A percentile compares a stretch with the other conserved stretches of the same genome.
These are phyloP conservation scores for Puccinellia tenuiflora DNA, from an alignment of 176 grass and related monocot genomes.

Conservation along the genomic window DNA sequence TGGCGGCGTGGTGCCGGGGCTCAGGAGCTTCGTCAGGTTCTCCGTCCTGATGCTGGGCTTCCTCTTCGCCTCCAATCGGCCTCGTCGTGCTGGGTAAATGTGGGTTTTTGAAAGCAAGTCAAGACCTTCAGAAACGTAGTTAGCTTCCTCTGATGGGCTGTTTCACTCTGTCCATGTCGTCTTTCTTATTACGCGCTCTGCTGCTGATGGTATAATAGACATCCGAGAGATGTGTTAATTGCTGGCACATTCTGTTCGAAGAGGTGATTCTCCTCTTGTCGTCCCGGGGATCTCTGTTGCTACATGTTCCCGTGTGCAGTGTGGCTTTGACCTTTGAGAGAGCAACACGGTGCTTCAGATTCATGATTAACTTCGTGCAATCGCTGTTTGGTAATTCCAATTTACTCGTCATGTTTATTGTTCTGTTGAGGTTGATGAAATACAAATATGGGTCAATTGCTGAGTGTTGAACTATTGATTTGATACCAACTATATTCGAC, in stretches of 20 bases:
- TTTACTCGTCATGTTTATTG: not conserved
- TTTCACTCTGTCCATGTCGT: too few species aligned
- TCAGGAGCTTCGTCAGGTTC: constrained; percentile 9
- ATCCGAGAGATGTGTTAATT: too few species aligned
- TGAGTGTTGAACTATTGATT: too few species aligned
- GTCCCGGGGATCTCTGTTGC: too few species aligned
- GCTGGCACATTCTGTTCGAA: too few species aligned
- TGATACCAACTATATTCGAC: not conserved
- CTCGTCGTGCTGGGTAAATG: not conserved
- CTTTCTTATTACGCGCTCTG: too few species aligned
- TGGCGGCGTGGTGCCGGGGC: not conserved
- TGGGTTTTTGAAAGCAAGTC: not conserved
- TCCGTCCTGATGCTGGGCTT: not conserved
- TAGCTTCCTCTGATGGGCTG: too few species aligned
- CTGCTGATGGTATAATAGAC: too few species aligned
- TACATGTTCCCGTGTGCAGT: too few species aligned
- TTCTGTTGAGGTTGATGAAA: not conserved
- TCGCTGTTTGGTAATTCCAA: not conserved
- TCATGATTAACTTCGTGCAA: not conserved
- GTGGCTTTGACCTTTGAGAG: too few species aligned
- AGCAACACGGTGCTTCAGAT: too few species aligned
- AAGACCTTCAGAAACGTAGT: not conserved
- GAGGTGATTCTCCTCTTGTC: too few species aligned
- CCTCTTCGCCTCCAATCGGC: not conserved
- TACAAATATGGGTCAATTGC: not conserved